Base-by-base conservation (phyloP, 495 filamentous ascomycete species). In the Aspergillus incahuasiensis region DNA sequence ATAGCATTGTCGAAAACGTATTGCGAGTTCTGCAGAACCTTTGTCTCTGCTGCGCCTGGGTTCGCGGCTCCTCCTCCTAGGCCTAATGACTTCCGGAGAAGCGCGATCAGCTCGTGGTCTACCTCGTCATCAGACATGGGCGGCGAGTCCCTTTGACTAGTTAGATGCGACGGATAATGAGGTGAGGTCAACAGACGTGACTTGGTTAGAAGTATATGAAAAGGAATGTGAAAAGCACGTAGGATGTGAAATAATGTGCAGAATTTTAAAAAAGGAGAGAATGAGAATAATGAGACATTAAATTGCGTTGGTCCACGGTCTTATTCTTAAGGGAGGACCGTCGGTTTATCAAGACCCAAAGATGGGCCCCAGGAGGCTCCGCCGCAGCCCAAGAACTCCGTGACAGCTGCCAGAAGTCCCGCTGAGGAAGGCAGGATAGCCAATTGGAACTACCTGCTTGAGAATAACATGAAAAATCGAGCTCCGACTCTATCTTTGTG, bases 1-100 rank as follows among this genome's bases (percentile, higher is more conserved):
- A 95, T 92, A 58, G 89, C 80, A 73, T 97, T 92, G 73, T 95
- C 85, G 73, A 89, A 95, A 59, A 97, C 82, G 73, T 85, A 90
- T 71, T 92, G 83, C 28, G 94, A 92, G 53, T 79, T 79, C 57
- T 89, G 79, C 1, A 99, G 79, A 25, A 97, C 92, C 25, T 86
- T 86, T 0, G 90, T 96, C 54, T 92, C 84, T 28, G 75, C 68
- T 1, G 71, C 61, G 38, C 80, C 68, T n/a, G 66, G 77, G n/a
- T 82, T 75, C 3, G 76, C 66, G 51, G 71, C 68, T 19, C 72
- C 72, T 48, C 78, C 79, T 48, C 82, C 79, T 34, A 85, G 67
- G 13, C 82, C 82, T 47, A 96, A 79, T 53, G 90, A 88, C 69
- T 92, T 81, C 22, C 91, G 87, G 19, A 98, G 81, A 22, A 97